These are phyloP conservation scores for Xylaria longipes DNA, from an alignment of 495 filamentous ascomycete genomes.

Conservation along the genomic window DNA sequence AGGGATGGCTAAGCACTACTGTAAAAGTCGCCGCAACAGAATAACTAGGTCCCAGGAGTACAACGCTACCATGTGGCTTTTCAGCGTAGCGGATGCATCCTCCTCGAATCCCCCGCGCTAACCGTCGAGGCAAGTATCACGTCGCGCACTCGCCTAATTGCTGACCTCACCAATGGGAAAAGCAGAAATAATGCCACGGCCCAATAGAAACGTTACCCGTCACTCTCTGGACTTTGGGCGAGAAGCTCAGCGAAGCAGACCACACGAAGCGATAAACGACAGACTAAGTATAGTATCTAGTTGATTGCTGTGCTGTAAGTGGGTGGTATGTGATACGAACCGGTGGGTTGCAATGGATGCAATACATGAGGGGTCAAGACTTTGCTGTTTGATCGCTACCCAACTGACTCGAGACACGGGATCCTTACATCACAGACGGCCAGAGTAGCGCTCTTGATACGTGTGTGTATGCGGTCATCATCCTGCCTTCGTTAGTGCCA, in stretches of 20 bases:
- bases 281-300: no score
- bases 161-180: background rate
- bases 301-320: no score
- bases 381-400: background rate
- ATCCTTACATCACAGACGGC: background rate
- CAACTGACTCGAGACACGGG: background rate
- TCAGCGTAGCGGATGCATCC: background rate
- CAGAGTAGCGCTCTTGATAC: background rate
- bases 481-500: background rate
- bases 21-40: background rate
- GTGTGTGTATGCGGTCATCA: conserved; percentile 16
- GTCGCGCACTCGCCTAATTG: background rate
- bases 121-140: background rate
- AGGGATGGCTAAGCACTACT: background rate
- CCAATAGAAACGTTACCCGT: background rate
- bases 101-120: background rate
- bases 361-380: background rate
- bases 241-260: background rate
- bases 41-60: background rate
- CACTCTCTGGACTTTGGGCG: background rate
- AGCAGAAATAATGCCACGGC: background rate
- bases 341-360: background rate
- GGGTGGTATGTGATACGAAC: background rate
- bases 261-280: no score
- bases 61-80: conserved; percentile 15